Evolutionary conservation across 768 basidiomycete species (phyloP).

Genomic region (Boletus sensibilis): DNA sequence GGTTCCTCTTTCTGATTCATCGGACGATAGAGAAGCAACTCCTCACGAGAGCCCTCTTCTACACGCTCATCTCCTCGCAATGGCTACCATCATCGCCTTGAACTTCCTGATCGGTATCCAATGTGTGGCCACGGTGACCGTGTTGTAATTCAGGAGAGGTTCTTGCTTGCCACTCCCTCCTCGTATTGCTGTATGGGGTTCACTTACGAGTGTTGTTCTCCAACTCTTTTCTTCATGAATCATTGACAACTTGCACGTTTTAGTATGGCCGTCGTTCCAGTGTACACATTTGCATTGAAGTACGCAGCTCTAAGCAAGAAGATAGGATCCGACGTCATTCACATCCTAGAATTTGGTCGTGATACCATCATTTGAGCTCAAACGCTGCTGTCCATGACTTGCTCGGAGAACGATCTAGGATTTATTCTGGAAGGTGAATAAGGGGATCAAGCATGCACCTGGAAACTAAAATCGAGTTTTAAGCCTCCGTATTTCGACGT

Average conservation of each 20-base stretch:
- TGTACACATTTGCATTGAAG: conserved; percentile 1
- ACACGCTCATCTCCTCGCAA: background rate
- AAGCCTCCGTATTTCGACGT: conserved; percentile 3
- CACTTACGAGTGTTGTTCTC: background rate
- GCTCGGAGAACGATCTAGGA: conserved; percentile 5
- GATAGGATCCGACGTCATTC: conserved; percentile 2
- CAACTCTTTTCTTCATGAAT: background rate
- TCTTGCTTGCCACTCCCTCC: background rate
- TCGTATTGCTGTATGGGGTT: background rate
- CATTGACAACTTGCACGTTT: too few species aligned
- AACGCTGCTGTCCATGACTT: conserved; percentile 1
- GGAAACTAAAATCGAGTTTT: background rate
- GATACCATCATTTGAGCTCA: conserved; percentile 4
- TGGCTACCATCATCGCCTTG: background rate
- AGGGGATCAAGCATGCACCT: background rate
- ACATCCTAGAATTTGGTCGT: conserved; percentile 3
- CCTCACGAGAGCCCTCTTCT: background rate
- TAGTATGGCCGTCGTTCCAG: conserved; percentile 21
- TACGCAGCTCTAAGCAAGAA: conserved; percentile 2
- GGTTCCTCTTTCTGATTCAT: background rate
- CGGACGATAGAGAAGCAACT: background rate
- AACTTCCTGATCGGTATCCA: background rate
- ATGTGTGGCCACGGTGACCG: background rate
- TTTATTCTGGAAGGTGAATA: conserved; percentile 4
- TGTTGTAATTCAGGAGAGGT: background rate